Conservation (phyloP, 2,329 filamentous ascomycete species). For the Neurospora sp. region DNA sequence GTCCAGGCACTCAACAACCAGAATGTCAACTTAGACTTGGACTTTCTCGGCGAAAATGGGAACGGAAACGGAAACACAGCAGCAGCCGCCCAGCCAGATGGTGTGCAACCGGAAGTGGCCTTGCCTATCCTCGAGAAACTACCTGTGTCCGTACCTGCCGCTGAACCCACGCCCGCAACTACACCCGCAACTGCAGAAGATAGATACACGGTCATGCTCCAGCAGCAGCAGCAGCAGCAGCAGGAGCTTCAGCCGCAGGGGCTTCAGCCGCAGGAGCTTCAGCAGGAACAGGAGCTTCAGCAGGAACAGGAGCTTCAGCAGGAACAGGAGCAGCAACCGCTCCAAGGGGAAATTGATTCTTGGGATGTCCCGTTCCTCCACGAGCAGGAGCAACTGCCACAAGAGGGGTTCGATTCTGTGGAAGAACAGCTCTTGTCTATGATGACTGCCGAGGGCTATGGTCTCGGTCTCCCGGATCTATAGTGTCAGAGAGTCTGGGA, state of each 20-base stretch:
- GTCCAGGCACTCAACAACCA: background rate
- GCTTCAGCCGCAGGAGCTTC: background rate
- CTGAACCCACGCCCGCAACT: background rate
- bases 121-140: background rate
- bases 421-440: background rate
- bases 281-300: background rate
- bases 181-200: background rate
- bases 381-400: background rate
- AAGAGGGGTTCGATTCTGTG: background rate
- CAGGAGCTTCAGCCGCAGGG: too few relatives aligned
- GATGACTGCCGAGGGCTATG: background rate
- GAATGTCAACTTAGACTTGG: background rate
- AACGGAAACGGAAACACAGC: background rate
- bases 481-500: background rate
- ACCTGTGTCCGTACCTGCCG: background rate
- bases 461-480: background rate
- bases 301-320: background rate
- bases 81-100: background rate
- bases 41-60: background rate
- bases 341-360: background rate
- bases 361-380: background rate
- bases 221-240: background rate
- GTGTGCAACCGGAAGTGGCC: background rate
- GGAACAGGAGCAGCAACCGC: background rate
- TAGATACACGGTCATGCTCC: background rate